These are phyloP conservation scores for Penicillium riverlandense DNA, from an alignment of 495 filamentous ascomycete genomes.

Conservation along the genomic window DNA sequence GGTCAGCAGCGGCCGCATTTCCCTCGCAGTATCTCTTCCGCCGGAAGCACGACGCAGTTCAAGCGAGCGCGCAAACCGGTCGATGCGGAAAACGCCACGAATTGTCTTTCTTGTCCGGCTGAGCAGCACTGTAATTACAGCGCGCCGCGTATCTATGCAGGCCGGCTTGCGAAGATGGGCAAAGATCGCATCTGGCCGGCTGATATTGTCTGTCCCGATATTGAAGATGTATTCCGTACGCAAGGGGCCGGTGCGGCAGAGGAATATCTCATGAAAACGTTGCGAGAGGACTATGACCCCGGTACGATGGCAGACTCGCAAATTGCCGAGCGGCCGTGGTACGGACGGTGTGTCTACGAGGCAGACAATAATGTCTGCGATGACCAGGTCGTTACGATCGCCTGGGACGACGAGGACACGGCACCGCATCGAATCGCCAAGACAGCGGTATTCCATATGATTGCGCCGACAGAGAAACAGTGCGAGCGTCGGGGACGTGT, in stretches of 20 bases:
- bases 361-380: conserved; percentile 84
- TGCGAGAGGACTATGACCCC: conserved; percentile 63
- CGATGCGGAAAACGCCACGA: conserved; percentile 68
- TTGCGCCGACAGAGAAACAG: conserved; percentile 78
- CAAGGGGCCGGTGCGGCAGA: conserved; percentile 17
- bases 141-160: conserved; percentile 70
- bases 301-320: conserved; percentile 35
- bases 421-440: conserved; percentile 56
- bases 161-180: conserved; percentile 17
- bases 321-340: conserved; percentile 66
- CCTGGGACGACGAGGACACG: conserved; percentile 54
- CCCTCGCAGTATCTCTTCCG: conserved; percentile 63
- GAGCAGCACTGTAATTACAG: conserved; percentile 74
- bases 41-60: conserved; percentile 61
- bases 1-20: conserved; percentile 51
- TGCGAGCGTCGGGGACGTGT: conserved; percentile 76
- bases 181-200: conserved; percentile 60
- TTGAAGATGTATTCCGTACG: conserved; percentile 53
- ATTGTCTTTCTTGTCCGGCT: conserved; percentile 74
- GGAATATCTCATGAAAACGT: conserved; percentile 21
- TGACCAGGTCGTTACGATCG: conserved; percentile 80
- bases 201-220: conserved; percentile 81
- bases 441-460: conserved; percentile 88
- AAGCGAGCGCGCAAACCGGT: conserved; percentile 62
- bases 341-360: conserved; percentile 91